Base-by-base conservation (phyloP, 2,329 filamentous ascomycete genomes). In the Neonectria ditissima region DNA sequence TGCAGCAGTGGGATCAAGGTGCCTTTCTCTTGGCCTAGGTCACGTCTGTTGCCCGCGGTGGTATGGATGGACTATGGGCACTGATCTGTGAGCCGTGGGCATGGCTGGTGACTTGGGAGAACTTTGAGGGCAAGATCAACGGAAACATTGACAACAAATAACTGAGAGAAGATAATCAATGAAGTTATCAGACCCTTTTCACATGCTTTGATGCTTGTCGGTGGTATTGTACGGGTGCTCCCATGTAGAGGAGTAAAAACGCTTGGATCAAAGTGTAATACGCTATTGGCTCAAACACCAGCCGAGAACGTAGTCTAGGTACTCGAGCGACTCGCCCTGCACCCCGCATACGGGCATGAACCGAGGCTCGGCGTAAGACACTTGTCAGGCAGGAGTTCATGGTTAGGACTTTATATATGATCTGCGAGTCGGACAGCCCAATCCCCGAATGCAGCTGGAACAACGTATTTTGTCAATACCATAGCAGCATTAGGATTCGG, bases 331-430 rank as follows among this genome's bases (percentile, higher is more conserved):
- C 9, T 28, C 41, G 18, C 44, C 45, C 41, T 44, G 52, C 60
- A 63, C 66, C 64, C 67, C 67, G 56, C 67, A 66, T 53, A 62
- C 47, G n/a, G n/a, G 18, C 24, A 45, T 61, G 56, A 65, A 51
- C 67, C 66, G 67, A 69, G 65, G 66, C 53, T 63, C 62, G 55
- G 64, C 26, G 45, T 56, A 37, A 30, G 37, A 55, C 32, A 45
- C 18, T 55, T 48, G 26, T 48, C 34, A 55, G 41, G 41, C 18
- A 16, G 10, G 24, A 41, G 18, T 43, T 14, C n/a, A 50, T 34
- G n/a, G 14, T 24, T 32, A 14, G n/a, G 48, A 62, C 28, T 48
- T 4, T 11, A 37, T 37, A 37, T 37, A 37, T 6, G 3, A n/a
- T 18, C n/a, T 41, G n/a, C n/a, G 37, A 37, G 11, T 30, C 18